Percentiles rank a stretch among this genome's conserved stretches.
phyloP scores from a whole-genome alignment of 371 early-diverging fungal genomes.

The Batrachochytrium dendrobatidis region DNA sequence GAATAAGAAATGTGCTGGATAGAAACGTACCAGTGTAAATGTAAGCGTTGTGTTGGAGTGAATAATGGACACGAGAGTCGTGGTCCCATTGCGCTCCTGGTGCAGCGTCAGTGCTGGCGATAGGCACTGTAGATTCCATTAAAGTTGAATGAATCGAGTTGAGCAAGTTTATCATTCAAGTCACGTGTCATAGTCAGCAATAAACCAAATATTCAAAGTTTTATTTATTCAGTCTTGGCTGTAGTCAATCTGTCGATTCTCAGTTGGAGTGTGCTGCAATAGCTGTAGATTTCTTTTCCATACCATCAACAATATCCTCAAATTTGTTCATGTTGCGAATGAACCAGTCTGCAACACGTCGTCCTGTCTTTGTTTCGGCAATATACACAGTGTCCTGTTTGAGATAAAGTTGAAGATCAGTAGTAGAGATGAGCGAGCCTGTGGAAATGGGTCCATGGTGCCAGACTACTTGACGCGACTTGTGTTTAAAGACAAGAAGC shows the following conservation, averaged over 20 bases:
- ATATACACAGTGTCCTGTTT: conserved; percentile 88
- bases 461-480: conserved; percentile 84
- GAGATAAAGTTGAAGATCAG: conserved; percentile 87
- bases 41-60: conserved; percentile 65
- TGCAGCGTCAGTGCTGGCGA: background rate
- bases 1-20: background rate
- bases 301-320: conserved; percentile 12
- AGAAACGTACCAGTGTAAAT: conserved; percentile 44
- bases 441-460: conserved; percentile 48
- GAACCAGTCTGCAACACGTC: conserved; percentile 92
- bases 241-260: too few relatives aligned
- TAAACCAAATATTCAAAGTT: too few relatives aligned
- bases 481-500: conserved; percentile 86
- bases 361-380: conserved; percentile 86
- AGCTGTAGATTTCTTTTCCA: conserved; percentile 2
- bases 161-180: background rate
- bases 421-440: conserved; percentile 70
- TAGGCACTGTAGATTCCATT: background rate
- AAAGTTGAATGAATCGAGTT: background rate
- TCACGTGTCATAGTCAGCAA: too few relatives aligned
- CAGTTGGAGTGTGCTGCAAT: too few relatives aligned
- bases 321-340: conserved; percentile 82
- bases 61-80: conserved; percentile 39
- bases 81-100: background rate
- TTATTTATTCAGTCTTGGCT: too few relatives aligned